Conservation (phyloP, 768 basidiomycete genomes). For the Naganishia antarctica region DNA sequence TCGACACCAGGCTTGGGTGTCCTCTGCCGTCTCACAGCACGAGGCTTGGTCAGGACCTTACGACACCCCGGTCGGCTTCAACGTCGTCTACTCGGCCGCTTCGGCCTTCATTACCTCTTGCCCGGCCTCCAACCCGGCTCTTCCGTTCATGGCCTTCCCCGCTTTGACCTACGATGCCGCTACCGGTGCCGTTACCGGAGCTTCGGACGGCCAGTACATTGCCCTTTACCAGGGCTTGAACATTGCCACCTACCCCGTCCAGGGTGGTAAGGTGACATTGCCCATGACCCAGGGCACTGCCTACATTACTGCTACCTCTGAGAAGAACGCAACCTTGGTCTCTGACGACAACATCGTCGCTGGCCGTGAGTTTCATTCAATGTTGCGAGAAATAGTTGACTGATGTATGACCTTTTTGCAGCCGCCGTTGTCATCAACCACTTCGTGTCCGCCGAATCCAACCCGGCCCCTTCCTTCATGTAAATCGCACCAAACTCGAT, state of each 20-base stretch:
- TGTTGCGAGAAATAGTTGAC: constrained; percentile 50
- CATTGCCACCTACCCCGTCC: constrained; percentile 52
- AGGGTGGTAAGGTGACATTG: constrained; percentile 40
- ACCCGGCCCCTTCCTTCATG: constrained; percentile 39
- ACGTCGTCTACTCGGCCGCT: constrained; percentile 55
- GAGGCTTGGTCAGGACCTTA: constrained; percentile 61
- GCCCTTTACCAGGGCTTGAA: constrained; percentile 57
- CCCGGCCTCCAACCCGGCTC: constrained; percentile 56
- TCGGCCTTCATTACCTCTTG: constrained; percentile 56
- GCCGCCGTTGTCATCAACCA: constrained; percentile 30
- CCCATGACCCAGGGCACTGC: constrained; percentile 52
- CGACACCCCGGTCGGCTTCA: constrained; percentile 54
- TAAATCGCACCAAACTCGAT: neutral
- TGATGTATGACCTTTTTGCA: neutral
- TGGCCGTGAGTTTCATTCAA: constrained; percentile 48
- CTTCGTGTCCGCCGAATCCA: constrained; percentile 35
- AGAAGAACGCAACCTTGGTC: constrained; percentile 45
- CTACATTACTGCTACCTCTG: constrained; percentile 56
- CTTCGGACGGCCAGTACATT: constrained; percentile 51
- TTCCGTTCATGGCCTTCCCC: constrained; percentile 59
- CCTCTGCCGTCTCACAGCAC: constrained; percentile 54
- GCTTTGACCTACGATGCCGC: constrained; percentile 46
- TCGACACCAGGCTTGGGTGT: constrained; percentile 63
- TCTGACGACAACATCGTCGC: constrained; percentile 57
- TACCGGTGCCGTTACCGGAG: constrained; percentile 17